Evolutionary conservation across 2,329 filamentous ascomycete species (phyloP), one percentile per base, ranked within the genome.

Genomic region (Arthroderma sp.): DNA sequence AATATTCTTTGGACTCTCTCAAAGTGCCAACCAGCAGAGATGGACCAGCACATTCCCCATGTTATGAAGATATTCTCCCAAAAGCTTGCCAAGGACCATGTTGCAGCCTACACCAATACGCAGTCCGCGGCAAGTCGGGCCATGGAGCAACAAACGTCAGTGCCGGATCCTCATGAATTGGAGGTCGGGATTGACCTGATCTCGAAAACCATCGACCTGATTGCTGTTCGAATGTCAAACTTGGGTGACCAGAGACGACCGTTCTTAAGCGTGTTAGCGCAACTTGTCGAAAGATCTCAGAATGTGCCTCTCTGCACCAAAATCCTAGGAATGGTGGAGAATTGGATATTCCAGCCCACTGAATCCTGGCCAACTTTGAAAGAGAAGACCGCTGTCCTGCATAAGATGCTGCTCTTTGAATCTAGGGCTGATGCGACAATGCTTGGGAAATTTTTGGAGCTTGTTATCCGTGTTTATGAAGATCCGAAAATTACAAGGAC

Each of bases 321-420:
- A 74, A 91, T 98, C 56, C 76, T 99, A 28, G 83, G 86, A 54
- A 91, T 98, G 81, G 91, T 96, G 2, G 91, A 97, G 69, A 81
- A 80, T 33, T 99, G 94, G 94, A 88, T 98, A 4, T 98, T 99
- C 76, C 83, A 89, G 63, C 93, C 89, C 0, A 91, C 89, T 59
- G 93, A 95, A 62, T 93, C 90, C 1, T 96, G 93, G 80, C 93
- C 93, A 0, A 98, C 93, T 0, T 79, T 98, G 1, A 99, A 99
- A 71, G 94, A 98, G 73, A 98, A 98, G 76, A 97, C 91, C 0
- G 94, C 94, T 0, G 93, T 99, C 0, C 76, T 99, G n/a, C 91
- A 95, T 66, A 99, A 98, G 74, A 99, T 99, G 93, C 76, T 97
- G 15, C 85, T 91, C 0, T 98, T 98, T 64, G 93, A 99, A 72